A percentile compares a stretch with the other conserved stretches of the same genome.
Conservation (phyloP, 768 basidiomycete species). For the Phylloporus sp. region DNA sequence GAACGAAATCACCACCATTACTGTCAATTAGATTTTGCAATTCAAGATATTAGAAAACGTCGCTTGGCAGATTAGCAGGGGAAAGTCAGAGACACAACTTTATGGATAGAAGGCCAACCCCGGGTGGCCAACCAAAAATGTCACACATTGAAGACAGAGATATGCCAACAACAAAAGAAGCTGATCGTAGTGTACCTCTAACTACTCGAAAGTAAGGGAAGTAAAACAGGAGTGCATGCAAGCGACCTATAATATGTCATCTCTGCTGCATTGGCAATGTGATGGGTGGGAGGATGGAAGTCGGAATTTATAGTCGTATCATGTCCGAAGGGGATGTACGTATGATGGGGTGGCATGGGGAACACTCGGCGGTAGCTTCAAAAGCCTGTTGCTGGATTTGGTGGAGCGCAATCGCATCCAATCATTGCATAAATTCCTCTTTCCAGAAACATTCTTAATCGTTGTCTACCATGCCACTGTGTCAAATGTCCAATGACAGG, state of each 20-base stretch:
- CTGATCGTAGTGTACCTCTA: conserved; percentile 7
- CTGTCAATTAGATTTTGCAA: too few species aligned
- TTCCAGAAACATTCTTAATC: neutral
- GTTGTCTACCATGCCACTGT: neutral
- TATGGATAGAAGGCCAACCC: too few species aligned
- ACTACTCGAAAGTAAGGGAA: neutral
- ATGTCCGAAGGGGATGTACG: too few species aligned
- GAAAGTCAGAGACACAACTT: too few species aligned
- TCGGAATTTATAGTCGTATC: neutral
- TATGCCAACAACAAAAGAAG: neutral
- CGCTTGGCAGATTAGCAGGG: too few species aligned
- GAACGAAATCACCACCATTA: too few species aligned
- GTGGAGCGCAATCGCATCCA: neutral
- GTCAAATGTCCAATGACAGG: neutral
- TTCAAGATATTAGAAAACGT: too few species aligned
- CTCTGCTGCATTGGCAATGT: neutral
- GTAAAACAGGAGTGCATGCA: neutral
- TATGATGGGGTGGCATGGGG: neutral
- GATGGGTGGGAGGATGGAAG: neutral
- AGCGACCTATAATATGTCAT: conserved; percentile 2
- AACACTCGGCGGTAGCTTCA: neutral
- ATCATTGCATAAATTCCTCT: neutral
- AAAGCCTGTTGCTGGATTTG: too few species aligned
- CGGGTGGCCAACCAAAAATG: too few species aligned
- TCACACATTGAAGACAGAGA: neutral